Evolutionary conservation across 192 early-diverging fungal genomes (phyloP), one percentile per base, ranked within the genome.

Genomic region (Coemansia sp.): DNA sequence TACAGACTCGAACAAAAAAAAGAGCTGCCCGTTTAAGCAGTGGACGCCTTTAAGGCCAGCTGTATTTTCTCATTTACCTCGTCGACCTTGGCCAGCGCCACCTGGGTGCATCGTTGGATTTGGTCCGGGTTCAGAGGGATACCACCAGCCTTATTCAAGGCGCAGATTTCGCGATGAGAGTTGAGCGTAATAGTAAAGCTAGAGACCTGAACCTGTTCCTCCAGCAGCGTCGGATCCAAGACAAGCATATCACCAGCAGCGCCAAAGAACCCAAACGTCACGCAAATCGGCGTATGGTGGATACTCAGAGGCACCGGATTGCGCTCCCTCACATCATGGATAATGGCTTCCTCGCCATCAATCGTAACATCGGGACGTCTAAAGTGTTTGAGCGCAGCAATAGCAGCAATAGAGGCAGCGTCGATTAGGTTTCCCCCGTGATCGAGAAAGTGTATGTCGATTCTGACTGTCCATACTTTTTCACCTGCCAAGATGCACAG

Each of bases 401-500:
- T 89, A 3, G 95, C 91, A 0, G 95, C 95, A 50, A 97, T 89
- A 38, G 92, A 90, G 0, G 94, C 95, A 14, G 91, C 92, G 64
- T 99, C 97, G 11, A 93, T 71, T 63, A 97, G 71, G 75, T 98
- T 99, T 50, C 97, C 97, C 63, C 94, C 92, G 69, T 98, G 86
- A 73, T 97, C 95, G 42, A 99, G 74, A 60, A 98, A 93, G 40
- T 92, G 91, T 35, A 98, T 70, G 73, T 98, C 95, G 16, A 98
- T 86, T 5, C 92, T 89, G 34, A 99, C 84, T 18, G 84, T 81
- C 97, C 97, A 99, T 10, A 97, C 93, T 83, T 97, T 95, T 73
- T 95, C 91, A 24, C 95, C 95, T 11, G 95, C 91, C 61, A 98
- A 74, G 59, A 99, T 96, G 67, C 97, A 99, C 59, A 99, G 76